A percentile compares a stretch with the other conserved stretches of the same genome.
Conservation (phyloP, 1,139 yeast genomes). For the Suhomyces ambrosiae region DNA sequence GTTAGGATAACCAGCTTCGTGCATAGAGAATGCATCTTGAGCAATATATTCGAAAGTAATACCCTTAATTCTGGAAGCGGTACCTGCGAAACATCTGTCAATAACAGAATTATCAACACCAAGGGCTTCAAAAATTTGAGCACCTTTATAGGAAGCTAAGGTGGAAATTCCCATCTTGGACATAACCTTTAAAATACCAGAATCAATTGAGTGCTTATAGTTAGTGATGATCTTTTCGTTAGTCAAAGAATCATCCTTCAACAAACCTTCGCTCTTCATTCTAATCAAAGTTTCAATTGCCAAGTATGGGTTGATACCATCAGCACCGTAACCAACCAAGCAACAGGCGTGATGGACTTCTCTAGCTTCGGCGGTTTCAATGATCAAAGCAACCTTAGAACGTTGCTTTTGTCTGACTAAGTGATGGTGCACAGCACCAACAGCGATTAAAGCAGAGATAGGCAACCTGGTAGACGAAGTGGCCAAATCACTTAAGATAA, state of each 20-base stretch:
- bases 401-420: constrained; percentile 95
- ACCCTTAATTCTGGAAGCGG: constrained; percentile 96
- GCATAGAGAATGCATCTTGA: constrained; percentile 92
- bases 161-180: constrained; percentile 99
- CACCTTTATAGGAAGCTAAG: constrained; percentile 95
- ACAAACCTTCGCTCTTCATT: constrained; percentile 79
- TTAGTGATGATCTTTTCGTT: constrained; percentile 67
- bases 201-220: constrained; percentile 80
- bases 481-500: constrained; percentile 73
- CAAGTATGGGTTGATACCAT: constrained; percentile 91
- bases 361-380: constrained; percentile 96
- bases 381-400: constrained; percentile 86
- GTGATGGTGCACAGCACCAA: constrained; percentile 97
- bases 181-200: constrained; percentile 95
- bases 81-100: constrained; percentile 95
- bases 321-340: constrained; percentile 95
- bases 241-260: constrained; percentile 57
- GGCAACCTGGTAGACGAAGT: constrained; percentile 68
- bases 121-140: constrained; percentile 95
- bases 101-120: constrained; percentile 95
- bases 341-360: constrained; percentile 97
- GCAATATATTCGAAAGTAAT: constrained; percentile 94
- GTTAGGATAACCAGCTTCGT: constrained; percentile 87
- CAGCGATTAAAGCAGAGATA: constrained; percentile 88
- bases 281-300: constrained; percentile 87